Base-by-base conservation (phyloP, 192 early-diverging fungal species). In the Coemansia asiatica region DNA sequence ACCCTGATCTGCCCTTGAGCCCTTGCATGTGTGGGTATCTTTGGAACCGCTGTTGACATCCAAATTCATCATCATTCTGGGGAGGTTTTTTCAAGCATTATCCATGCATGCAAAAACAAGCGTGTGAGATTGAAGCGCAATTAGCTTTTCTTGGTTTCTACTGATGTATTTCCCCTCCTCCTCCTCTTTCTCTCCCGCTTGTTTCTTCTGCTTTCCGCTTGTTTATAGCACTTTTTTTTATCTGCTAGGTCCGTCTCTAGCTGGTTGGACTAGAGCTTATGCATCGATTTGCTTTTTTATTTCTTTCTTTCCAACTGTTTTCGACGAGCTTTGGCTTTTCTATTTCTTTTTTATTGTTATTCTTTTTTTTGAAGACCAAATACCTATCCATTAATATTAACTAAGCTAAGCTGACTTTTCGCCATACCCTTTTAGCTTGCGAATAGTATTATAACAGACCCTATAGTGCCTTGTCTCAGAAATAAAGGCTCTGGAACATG, bases 181-280 rank as follows among this genome's bases (percentile, higher is more conserved):
- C 49, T 53, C 47, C 48, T 62, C 49, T 16, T 56, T 56, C 18
- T 33, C 29, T 28, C 15, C 21, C 46, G 21, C 51, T 21, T 53
- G 9, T 31, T 53, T 35, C 48, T 48, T 25, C 50, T 23, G 23
- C 50, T 10, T 19, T 21, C 1, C 50, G 40, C 15, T 44, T 44
- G 4, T 6, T 5, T 51, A n/a, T n/a, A n/a, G n/a, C n/a, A n/a
- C n/a, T 51, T 22, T 6, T 19, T 6, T 22, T 19, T 51, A 23
- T 5, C 2, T 23, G 25, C 22, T 25, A 23, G 6, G 23, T 23
- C 50, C 22, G 22, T 51, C 25, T 44, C 40, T 13, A 44, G 15
- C 40, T 44, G 40, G 40, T 16, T 16, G 40, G 40, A 44, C 40
- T 44, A 5, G 40, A 16, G 2, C 3, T 44, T 44, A 13, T 44